phyloP scores from a whole-genome alignment of 768 basidiomycete genomes.

The Phanerochaete carnosa region DNA sequence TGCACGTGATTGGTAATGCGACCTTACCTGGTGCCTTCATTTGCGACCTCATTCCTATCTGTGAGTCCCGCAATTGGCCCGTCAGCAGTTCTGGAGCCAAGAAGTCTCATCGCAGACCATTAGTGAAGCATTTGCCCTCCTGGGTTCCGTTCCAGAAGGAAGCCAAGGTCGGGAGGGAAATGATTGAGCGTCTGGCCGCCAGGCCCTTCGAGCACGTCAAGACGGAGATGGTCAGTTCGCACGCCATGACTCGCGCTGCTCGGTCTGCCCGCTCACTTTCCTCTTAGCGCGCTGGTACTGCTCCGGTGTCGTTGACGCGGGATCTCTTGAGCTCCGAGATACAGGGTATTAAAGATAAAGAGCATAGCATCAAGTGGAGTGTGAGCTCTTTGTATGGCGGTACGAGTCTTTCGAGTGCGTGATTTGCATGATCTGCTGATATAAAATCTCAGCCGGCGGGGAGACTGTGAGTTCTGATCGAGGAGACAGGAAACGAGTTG shows the following conservation, averaged over 20 bases:
- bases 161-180: constrained; percentile 8
- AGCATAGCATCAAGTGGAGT: constrained; percentile 6
- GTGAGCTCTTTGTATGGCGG: constrained; percentile 1
- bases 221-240: constrained; percentile 22
- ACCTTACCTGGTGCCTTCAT: constrained; percentile 4
- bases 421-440: neutral
- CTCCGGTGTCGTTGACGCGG: constrained; percentile 13
- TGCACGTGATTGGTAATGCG: neutral
- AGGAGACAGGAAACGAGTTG: too few relatives aligned
- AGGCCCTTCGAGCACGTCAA: constrained; percentile 22
- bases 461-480: constrained; percentile 5
- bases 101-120: too few relatives aligned
- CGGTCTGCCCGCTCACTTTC: neutral
- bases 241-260: too few relatives aligned
- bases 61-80: too few relatives aligned
- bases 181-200: constrained; percentile 11
- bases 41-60: constrained; percentile 6
- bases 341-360: neutral
- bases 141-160: constrained; percentile 26
- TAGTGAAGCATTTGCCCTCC: constrained; percentile 20
- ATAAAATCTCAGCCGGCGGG: constrained; percentile 5
- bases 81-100: neutral
- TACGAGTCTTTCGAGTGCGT: neutral
- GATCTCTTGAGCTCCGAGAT: constrained; percentile 6
- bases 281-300: constrained; percentile 10